These are phyloP conservation scores for Talaromyces proteolyticus DNA, from an alignment of 495 filamentous ascomycete species.

Conservation along the genomic window DNA sequence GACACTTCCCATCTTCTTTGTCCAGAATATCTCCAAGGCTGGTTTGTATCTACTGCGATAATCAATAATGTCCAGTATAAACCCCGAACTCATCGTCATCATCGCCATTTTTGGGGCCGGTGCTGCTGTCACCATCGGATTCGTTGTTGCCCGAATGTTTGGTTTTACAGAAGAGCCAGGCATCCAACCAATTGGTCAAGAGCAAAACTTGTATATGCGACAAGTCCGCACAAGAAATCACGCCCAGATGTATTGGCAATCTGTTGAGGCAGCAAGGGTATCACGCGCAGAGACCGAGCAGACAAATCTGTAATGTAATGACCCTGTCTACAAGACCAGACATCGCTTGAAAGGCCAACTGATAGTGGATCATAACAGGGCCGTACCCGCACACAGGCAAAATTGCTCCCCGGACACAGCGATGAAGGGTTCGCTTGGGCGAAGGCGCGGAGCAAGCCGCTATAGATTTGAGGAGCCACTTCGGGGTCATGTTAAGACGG, in stretches of 20 bases:
- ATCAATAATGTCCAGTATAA: not conserved
- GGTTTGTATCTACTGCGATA: too few species aligned
- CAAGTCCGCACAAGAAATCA: slow-evolving; percentile 12
- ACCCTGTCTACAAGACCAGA: too few species aligned
- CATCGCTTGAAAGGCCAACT: too few species aligned
- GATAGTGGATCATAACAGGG: too few species aligned
- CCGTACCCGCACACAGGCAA: too few species aligned
- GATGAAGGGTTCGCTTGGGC: not conserved
- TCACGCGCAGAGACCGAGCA: not conserved
- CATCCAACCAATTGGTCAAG: slow-evolving; percentile 8
- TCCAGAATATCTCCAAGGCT: too few species aligned
- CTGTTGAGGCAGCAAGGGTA: not conserved
- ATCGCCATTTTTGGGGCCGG: slow-evolving; percentile 17
- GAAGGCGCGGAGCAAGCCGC: too few species aligned
- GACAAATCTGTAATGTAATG: not conserved
- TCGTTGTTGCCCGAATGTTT: slow-evolving; percentile 12
- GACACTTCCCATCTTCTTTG: too few species aligned
- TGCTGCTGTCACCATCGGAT: slow-evolving; percentile 16
- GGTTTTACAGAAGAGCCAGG: slow-evolving; percentile 9
- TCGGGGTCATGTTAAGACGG: not conserved
- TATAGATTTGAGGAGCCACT: too few species aligned
- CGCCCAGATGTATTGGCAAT: not conserved
- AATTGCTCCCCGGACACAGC: not conserved
- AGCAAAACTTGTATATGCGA: slow-evolving; percentile 20
- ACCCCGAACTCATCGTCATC: slow-evolving; percentile 8